A percentile compares a stretch with the other conserved stretches of the same genome.
These are phyloP conservation scores for Candida yuanshanica DNA, from an alignment of 805 yeast genomes.

Conservation along the genomic window DNA sequence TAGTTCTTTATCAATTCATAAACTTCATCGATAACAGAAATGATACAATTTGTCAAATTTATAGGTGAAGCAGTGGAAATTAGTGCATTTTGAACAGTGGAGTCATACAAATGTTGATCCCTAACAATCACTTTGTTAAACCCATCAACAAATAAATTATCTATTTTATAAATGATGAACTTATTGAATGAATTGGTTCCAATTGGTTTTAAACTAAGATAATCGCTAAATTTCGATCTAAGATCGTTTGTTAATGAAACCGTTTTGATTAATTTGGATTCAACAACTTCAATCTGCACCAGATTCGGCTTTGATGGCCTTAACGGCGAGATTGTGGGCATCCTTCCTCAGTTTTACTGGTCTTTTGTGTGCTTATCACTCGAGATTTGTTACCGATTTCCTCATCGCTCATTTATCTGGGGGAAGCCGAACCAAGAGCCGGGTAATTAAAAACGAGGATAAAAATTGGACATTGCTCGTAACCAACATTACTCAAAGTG, in stretches of 20 bases:
- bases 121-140: slow-evolving; percentile 2
- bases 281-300: slow-evolving; percentile 2
- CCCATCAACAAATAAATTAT: slow-evolving; percentile 6
- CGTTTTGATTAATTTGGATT: background rate
- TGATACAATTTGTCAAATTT: slow-evolving; percentile 13
- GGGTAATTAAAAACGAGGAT: too few species aligned
- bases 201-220: slow-evolving; percentile 15
- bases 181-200: slow-evolving; percentile 8
- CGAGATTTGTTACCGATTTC: too few species aligned
- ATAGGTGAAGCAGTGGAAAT: slow-evolving; percentile 12
- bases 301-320: background rate
- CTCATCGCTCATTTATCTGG: too few species aligned
- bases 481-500: too few species aligned
- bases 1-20: slow-evolving; percentile 15
- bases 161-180: slow-evolving; percentile 9
- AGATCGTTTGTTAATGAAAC: slow-evolving; percentile 6
- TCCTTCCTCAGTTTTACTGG: too few species aligned
- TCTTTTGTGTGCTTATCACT: too few species aligned
- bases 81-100: slow-evolving; percentile 17
- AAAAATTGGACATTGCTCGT: too few species aligned
- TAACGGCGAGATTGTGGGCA: background rate
- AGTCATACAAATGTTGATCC: slow-evolving; percentile 7
- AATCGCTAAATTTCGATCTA: background rate
- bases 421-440: too few species aligned
- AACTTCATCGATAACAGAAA: slow-evolving; percentile 18